Conservation (phyloP, 306 rosid species). For the Urtica urens region DNA sequence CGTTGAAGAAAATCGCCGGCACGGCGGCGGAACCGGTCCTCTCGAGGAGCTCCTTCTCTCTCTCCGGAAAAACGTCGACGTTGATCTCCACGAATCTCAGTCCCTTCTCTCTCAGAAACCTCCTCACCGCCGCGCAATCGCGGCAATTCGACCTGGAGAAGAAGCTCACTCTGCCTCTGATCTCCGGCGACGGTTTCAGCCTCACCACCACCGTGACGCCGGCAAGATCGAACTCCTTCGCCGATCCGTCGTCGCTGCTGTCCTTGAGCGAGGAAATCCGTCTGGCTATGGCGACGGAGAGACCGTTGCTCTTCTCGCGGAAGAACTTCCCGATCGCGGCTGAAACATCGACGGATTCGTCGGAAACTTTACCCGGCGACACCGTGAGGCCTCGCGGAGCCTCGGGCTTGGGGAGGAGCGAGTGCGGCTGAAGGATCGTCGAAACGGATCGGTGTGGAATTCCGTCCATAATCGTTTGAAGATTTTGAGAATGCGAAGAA, state of each 20-base stretch:
- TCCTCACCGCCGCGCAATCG: conserved; percentile 78
- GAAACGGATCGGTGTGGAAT: not conserved
- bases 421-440: conserved; percentile 33
- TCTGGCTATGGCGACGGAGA: conserved; percentile 47
- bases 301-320: conserved; percentile 43
- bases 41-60: conserved; percentile 57
- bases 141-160: conserved; percentile 76
- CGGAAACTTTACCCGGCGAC: conserved; percentile 1
- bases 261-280: conserved; percentile 45
- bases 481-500: not conserved
- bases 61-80: conserved; percentile 60
- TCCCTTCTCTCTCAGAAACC: conserved; percentile 48
- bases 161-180: conserved; percentile 75
- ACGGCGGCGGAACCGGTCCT: conserved; percentile 55
- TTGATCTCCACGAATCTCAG: conserved; percentile 65
- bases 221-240: conserved; percentile 56
- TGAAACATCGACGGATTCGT: conserved; percentile 31
- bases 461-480: not conserved
- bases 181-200: not conserved
- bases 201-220: conserved; percentile 53
- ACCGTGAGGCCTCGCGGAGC: conserved; percentile 28
- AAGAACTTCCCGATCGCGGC: conserved; percentile 54
- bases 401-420: conserved; percentile 61
- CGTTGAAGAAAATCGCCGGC: conserved; percentile 91
- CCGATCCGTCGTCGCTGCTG: conserved; percentile 6